Conservation (phyloP, 2,329 filamentous ascomycete species). For the Beauveria caledonica region DNA sequence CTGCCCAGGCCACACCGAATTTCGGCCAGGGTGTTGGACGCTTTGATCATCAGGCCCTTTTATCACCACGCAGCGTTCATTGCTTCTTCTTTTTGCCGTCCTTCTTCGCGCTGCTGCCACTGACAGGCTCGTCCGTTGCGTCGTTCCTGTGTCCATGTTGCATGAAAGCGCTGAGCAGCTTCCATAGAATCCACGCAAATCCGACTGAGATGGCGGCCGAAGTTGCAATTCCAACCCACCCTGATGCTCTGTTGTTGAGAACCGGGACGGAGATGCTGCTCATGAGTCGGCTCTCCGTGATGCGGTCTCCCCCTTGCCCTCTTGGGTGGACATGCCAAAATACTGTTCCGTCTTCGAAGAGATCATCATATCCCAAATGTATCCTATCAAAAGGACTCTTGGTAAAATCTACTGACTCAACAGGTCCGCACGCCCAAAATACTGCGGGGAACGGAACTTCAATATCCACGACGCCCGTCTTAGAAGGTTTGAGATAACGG, state of each 20-base stretch:
- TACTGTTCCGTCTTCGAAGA: conserved; percentile 68
- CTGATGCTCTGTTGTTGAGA: conserved; percentile 43
- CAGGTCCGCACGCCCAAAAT: conserved; percentile 80
- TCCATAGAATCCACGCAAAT: conserved; percentile 63
- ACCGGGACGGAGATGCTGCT: conserved; percentile 58
- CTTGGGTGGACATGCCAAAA: conserved; percentile 70
- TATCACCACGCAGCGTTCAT: conserved; percentile 4
- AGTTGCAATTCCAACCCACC: conserved; percentile 47
- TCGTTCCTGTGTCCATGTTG: conserved; percentile 8
- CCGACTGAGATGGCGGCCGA: conserved; percentile 51
- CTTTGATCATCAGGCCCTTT: neutral
- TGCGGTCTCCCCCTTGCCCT: conserved; percentile 18
- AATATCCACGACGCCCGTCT: conserved; percentile 43
- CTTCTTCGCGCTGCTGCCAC: neutral
- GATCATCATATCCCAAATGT: conserved; percentile 76
- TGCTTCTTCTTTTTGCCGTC: conserved; percentile 18
- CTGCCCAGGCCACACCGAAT: neutral
- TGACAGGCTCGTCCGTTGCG: neutral
- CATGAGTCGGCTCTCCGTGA: conserved; percentile 31
- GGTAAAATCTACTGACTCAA: conserved; percentile 57
- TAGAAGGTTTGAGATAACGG: conserved; percentile 64
- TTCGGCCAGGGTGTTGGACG: neutral
- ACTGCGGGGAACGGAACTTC: conserved; percentile 73
- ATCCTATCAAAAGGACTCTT: conserved; percentile 77
- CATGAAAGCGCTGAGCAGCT: conserved; percentile 33